These are phyloP conservation scores for Talaromyces ruber DNA, from an alignment of 495 filamentous ascomycete species.

Conservation along the genomic window DNA sequence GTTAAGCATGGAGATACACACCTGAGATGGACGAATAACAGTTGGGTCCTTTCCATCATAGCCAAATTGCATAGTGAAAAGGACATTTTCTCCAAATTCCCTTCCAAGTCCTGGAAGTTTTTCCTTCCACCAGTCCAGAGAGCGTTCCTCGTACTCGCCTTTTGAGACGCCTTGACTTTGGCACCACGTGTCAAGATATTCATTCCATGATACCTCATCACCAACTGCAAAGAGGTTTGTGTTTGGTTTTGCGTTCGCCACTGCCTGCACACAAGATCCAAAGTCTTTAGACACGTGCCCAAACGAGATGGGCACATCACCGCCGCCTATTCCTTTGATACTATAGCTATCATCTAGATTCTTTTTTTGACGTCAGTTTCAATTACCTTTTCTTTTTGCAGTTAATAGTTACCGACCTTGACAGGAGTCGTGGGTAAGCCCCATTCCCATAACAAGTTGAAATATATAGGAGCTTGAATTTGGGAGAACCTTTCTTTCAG, in stretches of 20 bases:
- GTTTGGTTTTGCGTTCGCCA: background rate
- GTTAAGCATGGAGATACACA: constrained; percentile 8
- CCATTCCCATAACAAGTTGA: constrained; percentile 7
- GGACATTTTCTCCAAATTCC: constrained; percentile 25
- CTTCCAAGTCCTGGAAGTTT: constrained; percentile 21
- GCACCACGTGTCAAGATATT: constrained; percentile 34
- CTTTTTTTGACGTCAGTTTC: too few species aligned
- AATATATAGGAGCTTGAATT: constrained; percentile 24
- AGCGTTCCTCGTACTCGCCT: constrained; percentile 17
- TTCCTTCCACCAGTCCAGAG: constrained; percentile 20
- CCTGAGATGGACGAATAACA: constrained; percentile 23
- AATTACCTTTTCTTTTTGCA: too few species aligned
- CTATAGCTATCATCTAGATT: constrained; percentile 24
- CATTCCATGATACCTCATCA: constrained; percentile 23
- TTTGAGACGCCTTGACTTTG: constrained; percentile 22
- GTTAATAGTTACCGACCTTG: too few species aligned
- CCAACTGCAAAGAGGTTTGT: constrained; percentile 31
- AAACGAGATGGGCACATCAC: background rate
- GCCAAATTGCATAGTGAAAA: constrained; percentile 27
- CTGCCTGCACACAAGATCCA: background rate
- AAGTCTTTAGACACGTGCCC: background rate
- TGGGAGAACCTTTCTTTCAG: constrained; percentile 30
- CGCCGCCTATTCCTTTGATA: constrained; percentile 15
- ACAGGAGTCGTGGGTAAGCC: constrained; percentile 18
- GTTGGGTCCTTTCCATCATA: constrained; percentile 25